These are phyloP conservation scores for Populus euphratica DNA, from an alignment of 345 rosid species.

Conservation along the genomic window DNA sequence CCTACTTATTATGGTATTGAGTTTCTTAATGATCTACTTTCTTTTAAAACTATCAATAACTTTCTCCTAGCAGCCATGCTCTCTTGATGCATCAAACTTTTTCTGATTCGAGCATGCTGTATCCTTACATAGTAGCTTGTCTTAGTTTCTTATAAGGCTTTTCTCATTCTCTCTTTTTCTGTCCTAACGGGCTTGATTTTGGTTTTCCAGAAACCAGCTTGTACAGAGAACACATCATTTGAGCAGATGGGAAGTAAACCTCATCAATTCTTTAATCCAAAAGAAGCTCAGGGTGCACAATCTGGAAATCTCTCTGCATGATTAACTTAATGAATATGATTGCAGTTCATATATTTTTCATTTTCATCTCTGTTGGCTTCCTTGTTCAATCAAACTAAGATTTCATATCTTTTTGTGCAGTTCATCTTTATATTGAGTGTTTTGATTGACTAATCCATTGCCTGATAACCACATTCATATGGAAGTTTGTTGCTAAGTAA, in stretches of 20 bases:
- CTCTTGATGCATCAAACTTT: too few species aligned
- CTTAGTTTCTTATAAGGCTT: not conserved
- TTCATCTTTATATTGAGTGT: not conserved
- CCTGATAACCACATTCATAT: too few species aligned
- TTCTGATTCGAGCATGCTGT: too few species aligned
- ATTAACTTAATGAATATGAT: not conserved
- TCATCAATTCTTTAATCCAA: not conserved
- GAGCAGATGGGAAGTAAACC: not conserved
- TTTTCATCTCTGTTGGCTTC: not conserved
- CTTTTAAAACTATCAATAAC: too few species aligned
- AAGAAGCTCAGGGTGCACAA: not conserved
- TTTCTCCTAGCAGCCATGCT: too few species aligned
- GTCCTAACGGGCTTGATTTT: not conserved
- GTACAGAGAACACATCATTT: not conserved
- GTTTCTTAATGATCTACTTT: too few species aligned
- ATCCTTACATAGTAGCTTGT: not conserved
- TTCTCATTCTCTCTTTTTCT: not conserved
- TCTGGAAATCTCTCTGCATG: not conserved
- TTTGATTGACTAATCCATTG: not conserved
- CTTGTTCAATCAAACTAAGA: not conserved
- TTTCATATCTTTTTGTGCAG: not conserved
- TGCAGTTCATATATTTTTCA: not conserved
- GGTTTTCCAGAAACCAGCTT: not conserved
- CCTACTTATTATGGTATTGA: too few species aligned
- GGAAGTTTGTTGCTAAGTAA: too few species aligned